Evolutionary conservation across 2,329 filamentous ascomycete species (phyloP), one percentile per base, ranked within the genome.

Genomic region (Aureobasidium sp.): DNA sequence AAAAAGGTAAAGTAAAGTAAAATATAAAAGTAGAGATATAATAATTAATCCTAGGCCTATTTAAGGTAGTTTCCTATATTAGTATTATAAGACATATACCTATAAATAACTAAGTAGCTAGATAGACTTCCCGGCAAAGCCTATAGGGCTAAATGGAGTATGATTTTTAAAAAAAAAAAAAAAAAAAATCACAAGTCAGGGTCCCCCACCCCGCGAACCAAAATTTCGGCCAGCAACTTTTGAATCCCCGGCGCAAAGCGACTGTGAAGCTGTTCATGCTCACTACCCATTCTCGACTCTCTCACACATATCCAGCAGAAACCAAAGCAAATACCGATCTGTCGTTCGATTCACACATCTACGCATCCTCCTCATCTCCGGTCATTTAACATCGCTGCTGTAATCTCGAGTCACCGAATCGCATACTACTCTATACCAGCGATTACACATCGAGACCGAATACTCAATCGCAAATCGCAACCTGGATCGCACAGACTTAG

Each of bases 141-240:
- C n/a, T n/a, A n/a, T n/a, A n/a, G n/a, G n/a, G n/a, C n/a, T n/a
- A n/a, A n/a, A n/a, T n/a, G n/a, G n/a, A n/a, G n/a, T n/a, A n/a
- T n/a, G n/a, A n/a, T n/a, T n/a, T n/a, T n/a, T n/a, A n/a, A n/a
- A n/a, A n/a, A n/a, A n/a, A n/a, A n/a, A n/a, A n/a, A n/a, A n/a
- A n/a, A n/a, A n/a, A n/a, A n/a, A 6, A 32, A 51, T 51, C 32
- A 23, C n/a, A 36, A 10, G 52, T 32, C 55, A 58, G 55, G 55
- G 55, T 58, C 55, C 55, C 55, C 55, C 41, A 58, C 55, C 6
- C 41, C 55, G 42, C 42, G 37, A 58, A 58, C 41, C 55, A 58
- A 58, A 58, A 47, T 58, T 58, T 58, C 6, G 41, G 36, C n/a
- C 29, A 20, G 41, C 6, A 27, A 58, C 42, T 58, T 58, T 47